Evolutionary conservation across 1,284 basidiomycete genomes (phyloP), one percentile per base, ranked within the genome.

Genomic region (Puccinia polysora): DNA sequence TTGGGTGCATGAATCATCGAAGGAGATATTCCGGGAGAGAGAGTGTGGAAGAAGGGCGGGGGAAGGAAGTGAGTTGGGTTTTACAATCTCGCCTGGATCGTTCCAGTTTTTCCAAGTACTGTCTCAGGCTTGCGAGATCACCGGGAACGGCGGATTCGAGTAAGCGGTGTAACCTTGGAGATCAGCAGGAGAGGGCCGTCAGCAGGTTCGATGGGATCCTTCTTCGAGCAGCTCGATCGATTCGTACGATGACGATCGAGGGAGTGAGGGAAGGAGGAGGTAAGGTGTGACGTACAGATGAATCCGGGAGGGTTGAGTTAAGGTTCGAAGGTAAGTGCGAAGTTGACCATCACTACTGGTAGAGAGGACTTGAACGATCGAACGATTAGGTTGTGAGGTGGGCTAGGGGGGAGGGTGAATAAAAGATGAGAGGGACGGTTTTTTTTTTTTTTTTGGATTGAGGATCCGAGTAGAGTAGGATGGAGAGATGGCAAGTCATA

Each of bases 101-200:
- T 55, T 71, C 68, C 25, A 71, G 52, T 20, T 52, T 5, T 28
- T 59, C 68, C 6, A 71, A 45, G 32, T 59, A 71, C 15, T 36
- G 43, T 14, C 68, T 43, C n/a, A 71, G 18, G 8, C 34, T 32
- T 2, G 58, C 58, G 14, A 71, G 45, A 30, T 71, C 68, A 15
- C 68, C 68, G 1, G 68, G 68, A 10, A 71, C 25, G 20, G 55
- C 56, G 25, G 68, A 56, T 34, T 71, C 58, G 18, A 71, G 56
- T 28, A 71, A 50, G 4, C 62, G 34, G 55, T 71, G 56, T 45
- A 71, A 45, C 14, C 68, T 71, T 25, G 7, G 36, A 49, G n/a
- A 43, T 30, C 45, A 3, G 20, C 6, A 2, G 36, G 45, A 34
- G n/a, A n/a, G 32, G 36, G 18, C 18, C 7, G 32, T 56, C 18